These are phyloP conservation scores for Boletus vermiculosoides DNA, from an alignment of 768 basidiomycete genomes.

Conservation along the genomic window DNA sequence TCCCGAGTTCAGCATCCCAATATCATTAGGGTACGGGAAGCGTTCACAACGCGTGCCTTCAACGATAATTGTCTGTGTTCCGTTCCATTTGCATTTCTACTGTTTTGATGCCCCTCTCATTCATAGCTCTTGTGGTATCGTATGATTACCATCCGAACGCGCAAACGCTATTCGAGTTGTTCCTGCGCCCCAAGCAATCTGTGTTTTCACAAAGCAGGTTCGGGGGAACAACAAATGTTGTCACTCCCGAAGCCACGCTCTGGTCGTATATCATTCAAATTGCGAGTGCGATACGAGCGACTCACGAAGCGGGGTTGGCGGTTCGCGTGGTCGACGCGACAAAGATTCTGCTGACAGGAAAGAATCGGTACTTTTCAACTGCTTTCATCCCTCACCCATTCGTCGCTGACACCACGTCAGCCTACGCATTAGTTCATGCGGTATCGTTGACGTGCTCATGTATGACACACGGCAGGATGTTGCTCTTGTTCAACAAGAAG, in stretches of 20 bases:
- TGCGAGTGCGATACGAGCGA: constrained; percentile 79
- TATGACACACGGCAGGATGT: constrained; percentile 69
- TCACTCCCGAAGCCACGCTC: constrained; percentile 73
- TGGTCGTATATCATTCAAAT: constrained; percentile 96
- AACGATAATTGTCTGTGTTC: constrained; percentile 77
- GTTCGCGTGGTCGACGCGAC: constrained; percentile 80
- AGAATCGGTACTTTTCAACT: constrained; percentile 63
- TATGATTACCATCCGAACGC: constrained; percentile 88
- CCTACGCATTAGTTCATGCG: constrained; percentile 83
- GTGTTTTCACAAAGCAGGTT: constrained; percentile 37
- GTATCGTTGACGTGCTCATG: constrained; percentile 81
- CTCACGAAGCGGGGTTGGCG: constrained; percentile 79
- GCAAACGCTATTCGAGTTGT: constrained; percentile 74
- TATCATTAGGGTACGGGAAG: constrained; percentile 81
- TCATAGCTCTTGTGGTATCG: constrained; percentile 81
- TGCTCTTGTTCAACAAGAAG: constrained; percentile 75
- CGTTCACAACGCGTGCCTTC: constrained; percentile 93
- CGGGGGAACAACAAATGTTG: constrained; percentile 26
- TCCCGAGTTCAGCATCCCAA: constrained; percentile 79
- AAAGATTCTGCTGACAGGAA: constrained; percentile 85
- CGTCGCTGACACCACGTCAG: constrained; percentile 37
- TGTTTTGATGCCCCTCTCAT: constrained; percentile 9
- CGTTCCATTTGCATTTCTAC: constrained; percentile 1
- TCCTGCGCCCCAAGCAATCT: constrained; percentile 59
- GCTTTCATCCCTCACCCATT: neutral